phyloP scores from a whole-genome alignment of 441 rosid genomes.

The Iberis amara region DNA sequence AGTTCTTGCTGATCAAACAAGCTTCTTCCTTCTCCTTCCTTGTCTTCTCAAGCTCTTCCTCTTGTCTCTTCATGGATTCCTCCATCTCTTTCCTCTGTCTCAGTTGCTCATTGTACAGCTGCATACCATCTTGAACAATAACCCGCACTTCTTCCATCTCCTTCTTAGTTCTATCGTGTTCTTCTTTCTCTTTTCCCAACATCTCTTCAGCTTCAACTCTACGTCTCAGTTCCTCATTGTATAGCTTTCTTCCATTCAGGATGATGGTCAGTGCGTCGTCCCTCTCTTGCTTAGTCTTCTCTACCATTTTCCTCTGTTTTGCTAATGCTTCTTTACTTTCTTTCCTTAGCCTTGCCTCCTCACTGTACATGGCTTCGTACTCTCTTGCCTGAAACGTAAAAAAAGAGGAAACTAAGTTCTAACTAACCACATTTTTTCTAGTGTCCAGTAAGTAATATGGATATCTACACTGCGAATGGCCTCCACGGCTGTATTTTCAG shows the following conservation, averaged over 20 bases:
- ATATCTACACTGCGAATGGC: constrained; percentile 32
- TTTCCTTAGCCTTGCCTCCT: constrained; percentile 37
- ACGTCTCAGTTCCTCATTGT: constrained; percentile 36
- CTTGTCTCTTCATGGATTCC: constrained; percentile 34
- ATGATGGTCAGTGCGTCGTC: constrained; percentile 38
- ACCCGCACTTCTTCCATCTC: constrained; percentile 41
- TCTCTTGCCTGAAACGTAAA: constrained; percentile 37
- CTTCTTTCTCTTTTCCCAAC: constrained; percentile 38
- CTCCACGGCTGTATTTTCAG: constrained; percentile 43
- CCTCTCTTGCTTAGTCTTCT: constrained; percentile 39
- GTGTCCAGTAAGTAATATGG: neutral
- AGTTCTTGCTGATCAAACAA: constrained; percentile 32
- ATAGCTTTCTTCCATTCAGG: constrained; percentile 32
- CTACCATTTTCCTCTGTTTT: constrained; percentile 34
- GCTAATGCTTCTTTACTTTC: constrained; percentile 35
- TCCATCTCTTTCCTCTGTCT: constrained; percentile 41
- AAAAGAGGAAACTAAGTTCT: constrained; percentile 5
- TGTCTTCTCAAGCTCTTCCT: constrained; percentile 33
- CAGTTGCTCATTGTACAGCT: constrained; percentile 34
- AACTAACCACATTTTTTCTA: neutral
- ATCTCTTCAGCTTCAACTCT: constrained; percentile 42
- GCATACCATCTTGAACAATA: constrained; percentile 34
- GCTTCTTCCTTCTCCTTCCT: constrained; percentile 44
- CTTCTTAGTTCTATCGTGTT: constrained; percentile 33
- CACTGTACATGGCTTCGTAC: constrained; percentile 33